Percentiles rank a stretch among this genome's conserved stretches.
Conservation (phyloP, 176 grass and related monocot genomes). For the Guadua angustifolia region DNA sequence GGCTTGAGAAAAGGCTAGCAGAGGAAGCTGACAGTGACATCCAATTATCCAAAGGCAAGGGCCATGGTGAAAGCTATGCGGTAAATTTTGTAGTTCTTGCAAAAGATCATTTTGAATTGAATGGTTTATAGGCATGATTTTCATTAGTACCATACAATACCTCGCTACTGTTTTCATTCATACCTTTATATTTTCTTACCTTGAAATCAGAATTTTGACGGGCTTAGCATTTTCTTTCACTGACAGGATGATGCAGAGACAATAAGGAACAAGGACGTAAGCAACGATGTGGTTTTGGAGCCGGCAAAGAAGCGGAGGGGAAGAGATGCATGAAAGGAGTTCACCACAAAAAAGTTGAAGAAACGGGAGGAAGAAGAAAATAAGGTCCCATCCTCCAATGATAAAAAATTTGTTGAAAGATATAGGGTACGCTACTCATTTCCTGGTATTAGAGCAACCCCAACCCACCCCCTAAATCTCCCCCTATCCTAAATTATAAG, state of each 20-base stretch:
- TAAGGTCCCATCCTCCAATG: slow-evolving; percentile 23
- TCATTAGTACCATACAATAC: no score
- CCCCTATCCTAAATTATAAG: no score
- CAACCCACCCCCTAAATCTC: no score
- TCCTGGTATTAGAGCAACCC: no score
- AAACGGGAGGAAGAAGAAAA: neutral
- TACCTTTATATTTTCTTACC: no score
- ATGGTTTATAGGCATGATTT: no score
- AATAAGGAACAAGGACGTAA: neutral
- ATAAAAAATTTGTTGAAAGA: slow-evolving; percentile 10
- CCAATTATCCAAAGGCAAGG: no score
- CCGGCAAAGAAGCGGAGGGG: slow-evolving; percentile 7
- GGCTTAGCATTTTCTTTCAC: neutral
- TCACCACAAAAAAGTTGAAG: neutral
- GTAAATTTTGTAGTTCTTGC: neutral
- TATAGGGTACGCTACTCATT: slow-evolving; percentile 27
- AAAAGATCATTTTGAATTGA: no score
- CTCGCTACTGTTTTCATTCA: no score
- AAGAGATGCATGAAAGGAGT: neutral
- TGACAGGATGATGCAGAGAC: slow-evolving; percentile 3
- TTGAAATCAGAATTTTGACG: neutral
- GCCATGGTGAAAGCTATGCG: neutral
- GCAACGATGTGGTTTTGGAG: neutral
- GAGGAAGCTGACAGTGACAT: no score
- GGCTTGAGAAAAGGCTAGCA: no score